phyloP scores from a whole-genome alignment of 2,329 filamentous ascomycete species.

The Pseudogymnoascus sp. region DNA sequence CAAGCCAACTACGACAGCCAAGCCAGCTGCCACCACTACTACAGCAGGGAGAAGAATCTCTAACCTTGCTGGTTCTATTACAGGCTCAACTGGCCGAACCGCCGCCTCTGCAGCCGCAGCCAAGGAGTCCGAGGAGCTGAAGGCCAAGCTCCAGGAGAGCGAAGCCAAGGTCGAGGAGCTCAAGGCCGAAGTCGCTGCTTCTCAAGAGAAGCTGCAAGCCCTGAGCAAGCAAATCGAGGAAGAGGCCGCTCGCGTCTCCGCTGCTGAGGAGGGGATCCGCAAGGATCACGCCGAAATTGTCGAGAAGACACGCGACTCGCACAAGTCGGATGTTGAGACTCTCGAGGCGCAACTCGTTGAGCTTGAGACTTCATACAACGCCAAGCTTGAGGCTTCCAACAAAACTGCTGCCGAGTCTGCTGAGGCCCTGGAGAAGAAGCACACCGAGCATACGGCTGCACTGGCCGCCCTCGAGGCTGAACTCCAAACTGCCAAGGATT shows the following conservation, averaged over 20 bases:
- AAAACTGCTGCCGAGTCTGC: slow-evolving; percentile 30
- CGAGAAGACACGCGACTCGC: slow-evolving; percentile 41
- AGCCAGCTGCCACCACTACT: slow-evolving; percentile 26
- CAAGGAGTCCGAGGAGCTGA: slow-evolving; percentile 54
- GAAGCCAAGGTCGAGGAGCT: slow-evolving; percentile 50
- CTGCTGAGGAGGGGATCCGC: slow-evolving; percentile 34
- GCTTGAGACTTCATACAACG: slow-evolving; percentile 18
- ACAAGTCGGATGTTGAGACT: slow-evolving; percentile 40
- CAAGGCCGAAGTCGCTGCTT: slow-evolving; percentile 47
- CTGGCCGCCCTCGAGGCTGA: slow-evolving; percentile 29
- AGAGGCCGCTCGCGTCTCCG: slow-evolving; percentile 31
- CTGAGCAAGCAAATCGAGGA: slow-evolving; percentile 44
- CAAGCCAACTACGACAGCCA: slow-evolving; percentile 23
- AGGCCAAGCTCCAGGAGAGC: slow-evolving; percentile 49
- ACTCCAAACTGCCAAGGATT: slow-evolving; percentile 41
- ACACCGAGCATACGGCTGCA: slow-evolving; percentile 31
- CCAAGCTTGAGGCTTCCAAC: slow-evolving; percentile 22
- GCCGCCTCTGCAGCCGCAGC: slow-evolving; percentile 33
- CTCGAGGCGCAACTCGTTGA: slow-evolving; percentile 30
- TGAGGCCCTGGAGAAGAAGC: slow-evolving; percentile 39
- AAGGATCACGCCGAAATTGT: slow-evolving; percentile 40
- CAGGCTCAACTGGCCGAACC: slow-evolving; percentile 28
- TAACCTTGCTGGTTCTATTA: slow-evolving; percentile 34
- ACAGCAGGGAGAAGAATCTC: slow-evolving; percentile 50
- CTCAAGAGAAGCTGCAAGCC: slow-evolving; percentile 47